A percentile compares a stretch with the other conserved stretches of the same genome.
Evolutionary conservation across 257 asterid species (phyloP).

Genomic region (Linderniella brevidens): DNA sequence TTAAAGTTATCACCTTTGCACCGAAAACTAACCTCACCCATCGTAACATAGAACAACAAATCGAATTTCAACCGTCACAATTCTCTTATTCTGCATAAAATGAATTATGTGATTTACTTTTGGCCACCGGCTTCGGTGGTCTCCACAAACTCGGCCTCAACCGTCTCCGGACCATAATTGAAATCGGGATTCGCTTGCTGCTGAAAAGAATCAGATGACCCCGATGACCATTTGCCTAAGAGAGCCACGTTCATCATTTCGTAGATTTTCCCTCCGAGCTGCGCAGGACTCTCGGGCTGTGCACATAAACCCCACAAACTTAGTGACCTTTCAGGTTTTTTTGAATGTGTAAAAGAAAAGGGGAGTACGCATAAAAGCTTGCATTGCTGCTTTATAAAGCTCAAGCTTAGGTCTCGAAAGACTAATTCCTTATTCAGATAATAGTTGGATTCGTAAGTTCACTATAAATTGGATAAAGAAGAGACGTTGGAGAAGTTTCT

Average conservation of each 20-base stretch:
- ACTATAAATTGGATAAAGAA: slow-evolving; percentile 4
- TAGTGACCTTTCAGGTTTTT: background rate
- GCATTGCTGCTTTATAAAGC: too few species aligned
- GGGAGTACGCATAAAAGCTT: background rate
- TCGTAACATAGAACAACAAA: too few species aligned
- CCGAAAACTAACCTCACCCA: too few species aligned
- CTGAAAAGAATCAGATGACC: slow-evolving; percentile 15
- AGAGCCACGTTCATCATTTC: slow-evolving; percentile 96
- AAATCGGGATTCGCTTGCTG: slow-evolving; percentile 19
- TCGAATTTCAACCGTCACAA: too few species aligned
- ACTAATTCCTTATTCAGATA: too few species aligned
- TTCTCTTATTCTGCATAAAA: background rate
- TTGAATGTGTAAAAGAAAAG: background rate
- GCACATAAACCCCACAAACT: background rate
- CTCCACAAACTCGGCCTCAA: slow-evolving; percentile 76
- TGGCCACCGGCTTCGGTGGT: slow-evolving; percentile 41
- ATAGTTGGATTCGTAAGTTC: too few species aligned
- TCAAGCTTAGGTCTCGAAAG: too few species aligned
- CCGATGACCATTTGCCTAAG: slow-evolving; percentile 45
- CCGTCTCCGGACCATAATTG: slow-evolving; percentile 20
- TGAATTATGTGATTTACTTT: slow-evolving; percentile 17
- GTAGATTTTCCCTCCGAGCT: slow-evolving; percentile 85
- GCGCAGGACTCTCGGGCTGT: slow-evolving; percentile 98
- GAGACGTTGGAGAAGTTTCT: slow-evolving; percentile 11
- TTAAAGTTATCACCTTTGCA: too few species aligned